phyloP scores from a whole-genome alignment of 106 monocot species.

The Agapanthus africanus region DNA sequence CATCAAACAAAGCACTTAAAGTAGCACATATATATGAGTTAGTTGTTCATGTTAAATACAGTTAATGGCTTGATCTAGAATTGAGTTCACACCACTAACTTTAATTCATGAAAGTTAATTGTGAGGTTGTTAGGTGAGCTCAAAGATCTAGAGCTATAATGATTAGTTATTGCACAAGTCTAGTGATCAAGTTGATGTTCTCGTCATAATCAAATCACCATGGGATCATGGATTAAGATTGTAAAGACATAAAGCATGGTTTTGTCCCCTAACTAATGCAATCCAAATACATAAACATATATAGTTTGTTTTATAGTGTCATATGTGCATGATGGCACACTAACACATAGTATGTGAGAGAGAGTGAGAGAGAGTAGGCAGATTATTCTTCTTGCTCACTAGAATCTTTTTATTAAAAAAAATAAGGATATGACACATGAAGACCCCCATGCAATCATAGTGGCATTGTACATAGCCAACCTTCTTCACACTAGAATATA shows the following conservation, averaged over 20 bases:
- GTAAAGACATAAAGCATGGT: constrained; percentile 9
- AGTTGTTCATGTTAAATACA: background rate
- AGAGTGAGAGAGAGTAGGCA: background rate
- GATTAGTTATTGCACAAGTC: background rate
- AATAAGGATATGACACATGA: too few species aligned
- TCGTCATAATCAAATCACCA: background rate
- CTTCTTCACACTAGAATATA: too few species aligned
- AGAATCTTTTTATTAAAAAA: too few species aligned
- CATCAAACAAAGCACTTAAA: background rate
- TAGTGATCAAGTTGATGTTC: background rate
- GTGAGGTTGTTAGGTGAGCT: constrained; percentile 3
- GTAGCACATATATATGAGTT: background rate
- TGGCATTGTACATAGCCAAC: too few species aligned
- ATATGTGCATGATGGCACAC: background rate
- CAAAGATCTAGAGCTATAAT: background rate
- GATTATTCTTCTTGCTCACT: constrained; percentile 11
- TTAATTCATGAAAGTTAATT: background rate
- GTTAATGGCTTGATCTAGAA: background rate
- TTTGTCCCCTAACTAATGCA: constrained; percentile 13
- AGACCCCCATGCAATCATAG: too few species aligned
- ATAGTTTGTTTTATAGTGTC: background rate
- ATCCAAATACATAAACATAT: constrained; percentile 2
- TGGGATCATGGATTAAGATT: background rate
- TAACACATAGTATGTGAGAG: background rate
- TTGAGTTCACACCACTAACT: background rate